These are phyloP conservation scores for Gliomastix tumulicola DNA, from an alignment of 2,329 filamentous ascomycete genomes.

Conservation along the genomic window DNA sequence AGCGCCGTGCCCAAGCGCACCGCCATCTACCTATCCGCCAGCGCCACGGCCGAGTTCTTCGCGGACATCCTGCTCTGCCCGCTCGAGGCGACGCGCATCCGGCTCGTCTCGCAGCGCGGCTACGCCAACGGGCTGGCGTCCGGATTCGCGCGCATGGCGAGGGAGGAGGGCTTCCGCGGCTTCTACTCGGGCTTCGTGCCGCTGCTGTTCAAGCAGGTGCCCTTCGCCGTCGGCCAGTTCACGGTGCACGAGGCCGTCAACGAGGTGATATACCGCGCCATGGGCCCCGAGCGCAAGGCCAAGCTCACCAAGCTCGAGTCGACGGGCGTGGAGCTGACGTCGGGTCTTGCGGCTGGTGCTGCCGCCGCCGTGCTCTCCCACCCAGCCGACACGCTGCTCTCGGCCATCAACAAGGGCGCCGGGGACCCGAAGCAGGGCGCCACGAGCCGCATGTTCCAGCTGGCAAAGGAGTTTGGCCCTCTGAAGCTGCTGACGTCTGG, in stretches of 20 bases:
- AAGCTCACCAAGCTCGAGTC: conserved; percentile 63
- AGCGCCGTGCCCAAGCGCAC: conserved; percentile 36
- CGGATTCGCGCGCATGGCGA: conserved; percentile 69
- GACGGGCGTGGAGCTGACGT: conserved; percentile 78
- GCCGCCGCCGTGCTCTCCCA: conserved; percentile 85
- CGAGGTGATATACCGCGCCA: conserved; percentile 62
- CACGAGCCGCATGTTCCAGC: conserved; percentile 43
- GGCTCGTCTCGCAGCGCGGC: conserved; percentile 74
- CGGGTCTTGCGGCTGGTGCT: conserved; percentile 81
- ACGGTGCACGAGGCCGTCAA: conserved; percentile 86
- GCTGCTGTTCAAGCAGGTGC: conserved; percentile 82
- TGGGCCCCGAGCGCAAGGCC: conserved; percentile 63
- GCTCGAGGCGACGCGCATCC: conserved; percentile 73
- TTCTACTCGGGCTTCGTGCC: conserved; percentile 92
- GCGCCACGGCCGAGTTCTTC: conserved; percentile 63
- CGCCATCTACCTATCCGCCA: conserved; percentile 65
- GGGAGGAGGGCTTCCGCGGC: conserved; percentile 68
- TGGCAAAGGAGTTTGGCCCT: conserved; percentile 43
- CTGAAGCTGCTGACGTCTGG: conserved; percentile 37
- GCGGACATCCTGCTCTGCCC: conserved; percentile 82
- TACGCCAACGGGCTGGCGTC: conserved; percentile 67
- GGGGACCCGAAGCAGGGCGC: conserved; percentile 39
- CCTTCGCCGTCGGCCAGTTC: conserved; percentile 93
- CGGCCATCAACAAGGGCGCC: conserved; percentile 48
- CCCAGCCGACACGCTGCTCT: conserved; percentile 64